Evolutionary conservation across 2,329 filamentous ascomycete genomes (phyloP).

Genomic region (Claviceps paspali): DNA sequence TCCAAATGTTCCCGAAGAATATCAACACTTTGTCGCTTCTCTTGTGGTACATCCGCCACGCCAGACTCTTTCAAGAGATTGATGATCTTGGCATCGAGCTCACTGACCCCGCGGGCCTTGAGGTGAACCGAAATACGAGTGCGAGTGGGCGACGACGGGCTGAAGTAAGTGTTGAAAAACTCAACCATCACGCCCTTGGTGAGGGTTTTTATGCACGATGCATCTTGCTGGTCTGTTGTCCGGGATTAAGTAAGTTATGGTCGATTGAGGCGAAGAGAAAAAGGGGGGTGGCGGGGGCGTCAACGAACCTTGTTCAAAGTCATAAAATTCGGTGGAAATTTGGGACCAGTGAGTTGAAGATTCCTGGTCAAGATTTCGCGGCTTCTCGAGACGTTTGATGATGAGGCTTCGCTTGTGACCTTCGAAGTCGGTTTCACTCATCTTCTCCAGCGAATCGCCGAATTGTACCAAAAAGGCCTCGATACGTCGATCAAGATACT

Average conservation of each 20-base stretch:
- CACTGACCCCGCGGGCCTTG: conserved; percentile 48
- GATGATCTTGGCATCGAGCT: conserved; percentile 30
- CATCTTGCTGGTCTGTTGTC: conserved; percentile 54
- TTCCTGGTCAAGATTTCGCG: conserved; percentile 85
- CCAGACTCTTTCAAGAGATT: conserved; percentile 23
- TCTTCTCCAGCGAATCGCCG: conserved; percentile 49
- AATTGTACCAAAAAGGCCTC: conserved; percentile 67
- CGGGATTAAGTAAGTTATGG: background rate
- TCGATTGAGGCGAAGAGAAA: background rate
- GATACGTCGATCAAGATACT: conserved; percentile 76
- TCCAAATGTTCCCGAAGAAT: conserved; percentile 35
- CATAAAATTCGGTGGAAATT: conserved; percentile 72
- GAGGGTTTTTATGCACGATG: conserved; percentile 54
- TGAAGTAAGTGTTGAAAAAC: conserved; percentile 65
- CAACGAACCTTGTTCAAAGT: conserved; percentile 67
- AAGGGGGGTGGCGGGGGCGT: background rate
- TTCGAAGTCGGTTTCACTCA: conserved; percentile 76
- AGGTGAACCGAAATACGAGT: conserved; percentile 80
- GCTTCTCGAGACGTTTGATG: conserved; percentile 72
- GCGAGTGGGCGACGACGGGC: conserved; percentile 54
- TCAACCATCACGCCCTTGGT: conserved; percentile 66
- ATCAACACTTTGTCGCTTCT: conserved; percentile 33
- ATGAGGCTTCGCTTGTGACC: conserved; percentile 81
- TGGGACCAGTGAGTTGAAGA: conserved; percentile 71
- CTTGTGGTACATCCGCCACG: conserved; percentile 20